Percentiles rank a stretch among this genome's conserved stretches.
phyloP scores from a whole-genome alignment of 352 stramenopile species.

The Phytopythium oedochilum region DNA sequence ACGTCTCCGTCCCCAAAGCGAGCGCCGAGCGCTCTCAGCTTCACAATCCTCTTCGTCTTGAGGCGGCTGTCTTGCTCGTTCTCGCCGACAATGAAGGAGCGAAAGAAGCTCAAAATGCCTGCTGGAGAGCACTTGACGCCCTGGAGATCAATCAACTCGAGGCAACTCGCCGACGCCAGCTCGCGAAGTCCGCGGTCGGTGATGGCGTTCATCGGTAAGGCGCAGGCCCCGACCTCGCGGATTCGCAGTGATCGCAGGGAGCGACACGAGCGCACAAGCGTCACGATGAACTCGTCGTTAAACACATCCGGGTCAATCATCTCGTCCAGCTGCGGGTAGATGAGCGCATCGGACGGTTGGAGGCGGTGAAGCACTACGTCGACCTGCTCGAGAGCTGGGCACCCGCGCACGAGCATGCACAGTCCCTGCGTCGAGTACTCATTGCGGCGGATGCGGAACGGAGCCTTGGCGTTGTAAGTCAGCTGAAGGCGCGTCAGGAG shows the following conservation, averaged over 20 bases:
- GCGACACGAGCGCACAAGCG: constrained; percentile 18
- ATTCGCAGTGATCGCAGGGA: constrained; percentile 26
- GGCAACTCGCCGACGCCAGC: constrained; percentile 12
- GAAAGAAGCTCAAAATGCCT: constrained; percentile 19
- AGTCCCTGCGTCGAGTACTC: constrained; percentile 42
- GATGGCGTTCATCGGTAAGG: constrained; percentile 22
- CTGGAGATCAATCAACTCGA: constrained; percentile 30
- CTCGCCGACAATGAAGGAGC: not conserved
- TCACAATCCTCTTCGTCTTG: constrained; percentile 6
- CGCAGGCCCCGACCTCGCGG: constrained; percentile 20
- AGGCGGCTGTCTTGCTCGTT: not conserved
- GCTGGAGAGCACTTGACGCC: constrained; percentile 26
- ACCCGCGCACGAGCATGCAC: constrained; percentile 25
- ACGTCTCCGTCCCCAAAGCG: constrained; percentile 37
- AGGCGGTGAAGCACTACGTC: constrained; percentile 46
- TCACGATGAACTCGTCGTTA: constrained; percentile 32
- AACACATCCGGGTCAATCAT: constrained; percentile 53
- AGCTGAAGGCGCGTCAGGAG: constrained; percentile 37
- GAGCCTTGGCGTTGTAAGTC: constrained; percentile 43
- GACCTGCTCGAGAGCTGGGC: constrained; percentile 24
- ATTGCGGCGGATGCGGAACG: constrained; percentile 41
- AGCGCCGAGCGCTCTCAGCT: constrained; percentile 30
- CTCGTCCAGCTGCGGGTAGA: constrained; percentile 55
- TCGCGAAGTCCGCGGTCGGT: constrained; percentile 26
- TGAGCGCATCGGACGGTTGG: constrained; percentile 34